Percentiles rank a stretch among this genome's conserved stretches.
These are phyloP conservation scores for Metarhizium robertsii DNA, from an alignment of 2,329 filamentous ascomycete species.

Conservation along the genomic window DNA sequence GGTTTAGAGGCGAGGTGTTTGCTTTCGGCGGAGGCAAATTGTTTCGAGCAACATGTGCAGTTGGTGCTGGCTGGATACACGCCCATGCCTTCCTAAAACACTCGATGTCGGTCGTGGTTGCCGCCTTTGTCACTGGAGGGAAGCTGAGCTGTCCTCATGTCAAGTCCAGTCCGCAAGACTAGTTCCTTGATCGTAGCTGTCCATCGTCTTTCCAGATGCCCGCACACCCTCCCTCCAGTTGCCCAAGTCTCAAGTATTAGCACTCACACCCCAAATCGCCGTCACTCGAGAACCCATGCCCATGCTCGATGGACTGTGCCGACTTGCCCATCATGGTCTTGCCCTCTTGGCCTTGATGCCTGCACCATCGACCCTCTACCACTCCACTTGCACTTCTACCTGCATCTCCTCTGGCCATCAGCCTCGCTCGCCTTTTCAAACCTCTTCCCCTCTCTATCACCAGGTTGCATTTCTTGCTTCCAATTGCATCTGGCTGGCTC, in stretches of 20 bases:
- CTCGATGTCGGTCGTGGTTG: no score
- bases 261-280: no score
- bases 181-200: background rate
- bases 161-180: no score
- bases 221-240: background rate
- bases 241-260: no score
- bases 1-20: no score
- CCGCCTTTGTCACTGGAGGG: no score
- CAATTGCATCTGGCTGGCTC: background rate
- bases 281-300: no score
- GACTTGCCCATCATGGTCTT: background rate
- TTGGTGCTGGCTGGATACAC: no score
- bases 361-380: background rate
- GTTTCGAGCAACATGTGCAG: no score
- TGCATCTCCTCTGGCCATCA: background rate
- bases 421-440: constrained; percentile 16
- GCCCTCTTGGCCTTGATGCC: background rate
- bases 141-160: no score
- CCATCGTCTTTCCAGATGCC: background rate
- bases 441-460: background rate
- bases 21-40: no score
- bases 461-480: background rate
- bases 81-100: no score
- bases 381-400: background rate
- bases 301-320: background rate